Conservation (phyloP, 257 asterid species). For the Misopates orontium region DNA sequence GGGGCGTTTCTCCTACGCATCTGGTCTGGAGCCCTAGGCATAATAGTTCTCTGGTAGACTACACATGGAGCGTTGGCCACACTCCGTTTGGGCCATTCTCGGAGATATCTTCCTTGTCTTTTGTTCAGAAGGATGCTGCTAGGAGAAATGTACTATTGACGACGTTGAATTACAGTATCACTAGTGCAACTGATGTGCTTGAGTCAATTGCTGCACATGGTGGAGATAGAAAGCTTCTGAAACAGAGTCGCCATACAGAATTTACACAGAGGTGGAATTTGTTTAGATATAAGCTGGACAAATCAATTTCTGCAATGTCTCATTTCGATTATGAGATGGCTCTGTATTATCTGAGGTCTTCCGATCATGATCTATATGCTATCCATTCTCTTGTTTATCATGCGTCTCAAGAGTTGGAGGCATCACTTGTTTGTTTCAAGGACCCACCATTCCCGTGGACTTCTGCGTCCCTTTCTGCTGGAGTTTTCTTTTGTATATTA, state of each 20-base stretch:
- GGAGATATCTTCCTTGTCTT: slow-evolving; percentile 71
- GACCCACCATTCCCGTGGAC: slow-evolving; percentile 96
- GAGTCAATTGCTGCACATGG: slow-evolving; percentile 77
- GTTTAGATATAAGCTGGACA: slow-evolving; percentile 84
- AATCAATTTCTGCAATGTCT: slow-evolving; percentile 71
- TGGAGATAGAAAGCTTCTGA: slow-evolving; percentile 77
- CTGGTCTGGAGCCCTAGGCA: slow-evolving; percentile 89
- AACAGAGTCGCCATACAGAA: slow-evolving; percentile 52
- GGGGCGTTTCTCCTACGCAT: slow-evolving; percentile 94
- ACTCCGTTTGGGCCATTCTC: slow-evolving; percentile 98
- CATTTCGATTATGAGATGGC: slow-evolving; percentile 91
- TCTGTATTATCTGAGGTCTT: slow-evolving; percentile 66
- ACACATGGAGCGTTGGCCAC: slow-evolving; percentile 92
- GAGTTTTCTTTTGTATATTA: slow-evolving; percentile 49
- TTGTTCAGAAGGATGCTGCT: slow-evolving; percentile 97
- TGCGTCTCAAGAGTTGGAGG: slow-evolving; percentile 86
- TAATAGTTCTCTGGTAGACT: slow-evolving; percentile 71
- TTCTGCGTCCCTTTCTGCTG: slow-evolving; percentile 49
- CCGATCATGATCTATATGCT: slow-evolving; percentile 83
- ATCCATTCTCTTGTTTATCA: slow-evolving; percentile 72
- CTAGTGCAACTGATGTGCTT: slow-evolving; percentile 71
- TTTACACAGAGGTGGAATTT: slow-evolving; percentile 82
- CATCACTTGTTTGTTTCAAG: slow-evolving; percentile 76
- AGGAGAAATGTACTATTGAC: slow-evolving; percentile 82
- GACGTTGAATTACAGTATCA: slow-evolving; percentile 61